Evolutionary conservation across 805 yeast species (phyloP).

Genomic region (Brettanomyces naardenensis): DNA sequence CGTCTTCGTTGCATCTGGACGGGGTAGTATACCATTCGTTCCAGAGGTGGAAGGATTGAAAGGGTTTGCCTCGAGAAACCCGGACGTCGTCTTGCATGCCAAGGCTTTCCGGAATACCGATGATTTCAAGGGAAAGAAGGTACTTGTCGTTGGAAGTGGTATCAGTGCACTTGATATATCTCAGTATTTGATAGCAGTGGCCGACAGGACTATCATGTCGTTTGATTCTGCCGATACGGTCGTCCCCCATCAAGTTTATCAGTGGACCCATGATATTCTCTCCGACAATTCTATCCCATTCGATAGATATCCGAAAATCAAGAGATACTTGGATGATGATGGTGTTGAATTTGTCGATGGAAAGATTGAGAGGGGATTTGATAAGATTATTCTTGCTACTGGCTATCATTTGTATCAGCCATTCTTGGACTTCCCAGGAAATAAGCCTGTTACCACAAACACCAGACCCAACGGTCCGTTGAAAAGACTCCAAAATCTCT

Average conservation of each 20-base stretch:
- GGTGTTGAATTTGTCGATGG: slow-evolving; percentile 27
- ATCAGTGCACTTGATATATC: slow-evolving; percentile 61
- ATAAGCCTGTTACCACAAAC: slow-evolving; percentile 22
- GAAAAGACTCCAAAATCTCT: slow-evolving; percentile 18
- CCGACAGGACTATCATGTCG: slow-evolving; percentile 11
- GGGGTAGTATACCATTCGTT: slow-evolving; percentile 31
- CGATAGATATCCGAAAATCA: slow-evolving; percentile 23
- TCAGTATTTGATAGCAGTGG: slow-evolving; percentile 30
- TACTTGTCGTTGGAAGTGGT: slow-evolving; percentile 30
- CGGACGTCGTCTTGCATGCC: slow-evolving; percentile 21
- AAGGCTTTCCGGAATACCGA: slow-evolving; percentile 24
- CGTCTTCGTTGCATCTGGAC: slow-evolving; percentile 32
- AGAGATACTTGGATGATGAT: slow-evolving; percentile 20
- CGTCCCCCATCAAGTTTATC: background rate
- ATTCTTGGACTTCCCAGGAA: slow-evolving; percentile 24
- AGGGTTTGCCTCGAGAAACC: slow-evolving; percentile 23
- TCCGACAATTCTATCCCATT: slow-evolving; percentile 24
- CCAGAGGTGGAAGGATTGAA: slow-evolving; percentile 30
- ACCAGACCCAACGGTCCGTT: slow-evolving; percentile 9
- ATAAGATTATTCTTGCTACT: slow-evolving; percentile 38
- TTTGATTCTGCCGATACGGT: background rate
- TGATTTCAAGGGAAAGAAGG: slow-evolving; percentile 22
- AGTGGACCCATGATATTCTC: slow-evolving; percentile 33
- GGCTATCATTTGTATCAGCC: slow-evolving; percentile 42
- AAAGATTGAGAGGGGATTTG: slow-evolving; percentile 23